Base-by-base conservation (phyloP, 176 grass and related monocot species). In the Cenchrus purpureus region DNA sequence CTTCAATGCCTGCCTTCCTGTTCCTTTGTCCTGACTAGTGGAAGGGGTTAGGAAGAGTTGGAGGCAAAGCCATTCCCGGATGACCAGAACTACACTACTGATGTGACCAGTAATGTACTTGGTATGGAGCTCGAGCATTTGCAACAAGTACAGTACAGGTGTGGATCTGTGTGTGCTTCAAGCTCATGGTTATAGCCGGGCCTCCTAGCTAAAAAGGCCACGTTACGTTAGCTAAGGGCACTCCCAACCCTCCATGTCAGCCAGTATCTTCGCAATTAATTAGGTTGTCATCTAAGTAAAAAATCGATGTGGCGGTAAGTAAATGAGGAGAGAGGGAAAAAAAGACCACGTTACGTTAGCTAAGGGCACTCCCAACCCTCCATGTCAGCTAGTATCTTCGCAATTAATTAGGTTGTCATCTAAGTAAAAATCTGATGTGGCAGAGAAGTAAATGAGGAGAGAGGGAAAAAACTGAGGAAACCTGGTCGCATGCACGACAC, bases 21-120 rank as follows among this genome's bases (percentile, higher is more conserved):
- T 40, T 40, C 4, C 37, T 25, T 4, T 3, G 3, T 3, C 37
- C 7, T 9, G 45, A 40, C 45, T 60, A 28, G 65, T 81, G 79
- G 79, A 55, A 81, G 52, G 79, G 53, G 65, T 63, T 81, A 68
- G 63, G 78, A 80, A 22, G 78, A 54, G 46, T 40, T n/a, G 55
- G 74, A 19, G 75, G 12, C 19, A 2, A 13, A 20, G 16, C 34
- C 14, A 19, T 45, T 69, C 40, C 16, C 46, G 8, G 70, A 28
- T 1, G 69, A 1, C 12, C 10, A 11, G 22, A 29, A 44, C 9
- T 19, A 52, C 25, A 80, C 63, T n/a, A 22, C 7, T 65, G 49
- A 68, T 56, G 65, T 44, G 65, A 14, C 19, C 65, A 44, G 79
- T 16, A 44, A 65, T 56, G 63, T 80, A 68, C 78, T 53, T 13